phyloP scores from a whole-genome alignment of 495 filamentous ascomycete species.

The Hyaloscypha hepaticicola region DNA sequence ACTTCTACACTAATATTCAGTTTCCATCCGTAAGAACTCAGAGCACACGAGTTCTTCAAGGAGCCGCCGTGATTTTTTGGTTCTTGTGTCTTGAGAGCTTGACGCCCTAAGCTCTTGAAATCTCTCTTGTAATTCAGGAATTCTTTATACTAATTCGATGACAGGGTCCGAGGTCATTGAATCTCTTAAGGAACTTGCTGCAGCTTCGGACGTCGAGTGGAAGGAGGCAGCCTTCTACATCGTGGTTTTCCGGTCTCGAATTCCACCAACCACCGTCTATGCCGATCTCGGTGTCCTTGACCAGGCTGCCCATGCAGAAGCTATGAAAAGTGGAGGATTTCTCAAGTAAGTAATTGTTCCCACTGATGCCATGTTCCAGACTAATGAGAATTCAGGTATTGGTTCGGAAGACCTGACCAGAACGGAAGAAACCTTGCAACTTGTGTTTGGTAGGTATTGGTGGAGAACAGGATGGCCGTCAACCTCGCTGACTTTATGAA shows the following conservation, averaged over 20 bases:
- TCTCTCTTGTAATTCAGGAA: no score
- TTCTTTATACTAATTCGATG: no score
- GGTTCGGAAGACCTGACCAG: conserved; percentile 70
- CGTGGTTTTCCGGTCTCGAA: conserved; percentile 74
- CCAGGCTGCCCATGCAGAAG: conserved; percentile 72
- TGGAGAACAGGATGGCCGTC: background rate
- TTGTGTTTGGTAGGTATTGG: conserved; percentile 58
- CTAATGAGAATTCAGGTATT: conserved; percentile 56
- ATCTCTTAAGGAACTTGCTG: conserved; percentile 47
- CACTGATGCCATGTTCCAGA: conserved; percentile 25
- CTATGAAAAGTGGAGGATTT: conserved; percentile 74
- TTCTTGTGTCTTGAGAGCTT: no score
- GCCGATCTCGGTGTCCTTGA: conserved; percentile 66
- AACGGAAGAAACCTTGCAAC: conserved; percentile 70
- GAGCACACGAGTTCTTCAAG: no score
- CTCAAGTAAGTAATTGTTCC: conserved; percentile 57
- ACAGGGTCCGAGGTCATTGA: conserved; percentile 58
- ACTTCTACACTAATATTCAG: no score
- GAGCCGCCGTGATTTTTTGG: no score
- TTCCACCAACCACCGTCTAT: conserved; percentile 59
- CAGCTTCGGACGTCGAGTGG: conserved; percentile 54
- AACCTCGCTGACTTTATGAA: background rate
- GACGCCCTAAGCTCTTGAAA: no score
- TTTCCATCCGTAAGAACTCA: conserved; percentile 10
- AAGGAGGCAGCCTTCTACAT: conserved; percentile 69